phyloP scores from a whole-genome alignment of 345 rosid genomes.

The Linum lewisii region DNA sequence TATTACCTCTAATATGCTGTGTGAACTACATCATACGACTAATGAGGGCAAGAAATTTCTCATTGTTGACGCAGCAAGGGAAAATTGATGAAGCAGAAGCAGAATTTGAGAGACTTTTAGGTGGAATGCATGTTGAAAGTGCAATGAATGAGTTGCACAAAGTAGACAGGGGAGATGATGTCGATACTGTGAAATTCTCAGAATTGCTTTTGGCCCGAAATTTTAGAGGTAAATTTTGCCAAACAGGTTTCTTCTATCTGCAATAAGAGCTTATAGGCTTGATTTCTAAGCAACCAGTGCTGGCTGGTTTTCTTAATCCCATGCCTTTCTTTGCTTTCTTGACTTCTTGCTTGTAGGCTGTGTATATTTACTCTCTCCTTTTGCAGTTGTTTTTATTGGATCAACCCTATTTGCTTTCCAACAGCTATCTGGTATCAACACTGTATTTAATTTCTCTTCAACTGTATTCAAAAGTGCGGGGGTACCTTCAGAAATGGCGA shows the following conservation, averaged over 20 bases:
- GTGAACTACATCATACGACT: background rate
- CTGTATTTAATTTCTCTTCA: constrained; percentile 96
- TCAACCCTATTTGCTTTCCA: constrained; percentile 99
- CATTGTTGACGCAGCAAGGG: constrained; percentile 52
- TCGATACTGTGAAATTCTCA: constrained; percentile 47
- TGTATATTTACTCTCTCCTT: constrained; percentile 70
- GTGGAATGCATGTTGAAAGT: constrained; percentile 64
- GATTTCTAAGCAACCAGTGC: constrained; percentile 7
- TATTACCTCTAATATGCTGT: background rate
- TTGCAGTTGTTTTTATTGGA: constrained; percentile 99
- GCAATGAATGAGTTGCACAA: constrained; percentile 76
- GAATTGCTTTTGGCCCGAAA: constrained; percentile 76
- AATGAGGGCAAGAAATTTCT: background rate
- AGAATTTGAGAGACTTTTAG: constrained; percentile 78
- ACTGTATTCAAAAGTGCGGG: constrained; percentile 94
- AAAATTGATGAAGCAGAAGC: constrained; percentile 73
- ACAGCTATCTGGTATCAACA: constrained; percentile 99
- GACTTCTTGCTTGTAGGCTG: constrained; percentile 26
- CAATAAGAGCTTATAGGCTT: constrained; percentile 5
- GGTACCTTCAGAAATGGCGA: constrained; percentile 72
- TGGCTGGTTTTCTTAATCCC: constrained; percentile 7
- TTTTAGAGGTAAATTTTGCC: constrained; percentile 54
- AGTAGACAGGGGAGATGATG: constrained; percentile 59
- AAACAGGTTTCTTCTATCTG: background rate
- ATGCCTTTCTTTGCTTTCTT: constrained; percentile 2